Evolutionary conservation across 768 basidiomycete genomes (phyloP).

Genomic region (Leccinum boreale): DNA sequence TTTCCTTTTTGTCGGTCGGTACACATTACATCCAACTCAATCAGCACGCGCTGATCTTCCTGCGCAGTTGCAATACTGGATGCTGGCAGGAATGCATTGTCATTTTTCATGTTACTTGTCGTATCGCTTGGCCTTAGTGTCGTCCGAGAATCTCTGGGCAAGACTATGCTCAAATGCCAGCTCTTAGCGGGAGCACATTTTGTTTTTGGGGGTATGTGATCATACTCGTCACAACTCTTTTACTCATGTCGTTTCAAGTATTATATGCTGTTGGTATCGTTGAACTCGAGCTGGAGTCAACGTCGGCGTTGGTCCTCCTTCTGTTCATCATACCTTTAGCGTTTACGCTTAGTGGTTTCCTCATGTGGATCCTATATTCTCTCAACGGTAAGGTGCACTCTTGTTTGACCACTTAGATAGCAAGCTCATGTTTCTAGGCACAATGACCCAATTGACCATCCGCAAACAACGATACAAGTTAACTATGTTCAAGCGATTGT

Average conservation of each 20-base stretch:
- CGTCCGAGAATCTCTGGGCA: slow-evolving; percentile 83
- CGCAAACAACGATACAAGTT: slow-evolving; percentile 87
- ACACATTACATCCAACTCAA: background rate
- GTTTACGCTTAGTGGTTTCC: slow-evolving; percentile 92
- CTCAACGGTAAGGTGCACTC: slow-evolving; percentile 63
- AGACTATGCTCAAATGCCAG: slow-evolving; percentile 81
- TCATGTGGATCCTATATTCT: slow-evolving; percentile 93
- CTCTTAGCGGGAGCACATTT: slow-evolving; percentile 83
- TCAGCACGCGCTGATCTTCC: slow-evolving; percentile 1
- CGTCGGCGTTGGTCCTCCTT: slow-evolving; percentile 78
- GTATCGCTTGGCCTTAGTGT: slow-evolving; percentile 92
- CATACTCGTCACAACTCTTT: background rate
- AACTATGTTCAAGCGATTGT: slow-evolving; percentile 83
- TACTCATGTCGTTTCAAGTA: slow-evolving; percentile 44
- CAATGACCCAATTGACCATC: slow-evolving; percentile 79
- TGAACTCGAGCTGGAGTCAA: slow-evolving; percentile 86
- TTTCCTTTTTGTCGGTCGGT: slow-evolving; percentile 89
- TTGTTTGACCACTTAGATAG: background rate
- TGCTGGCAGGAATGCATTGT: slow-evolving; percentile 90
- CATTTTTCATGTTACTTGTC: slow-evolving; percentile 92
- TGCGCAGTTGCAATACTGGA: slow-evolving; percentile 87
- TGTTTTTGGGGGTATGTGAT: slow-evolving; percentile 80
- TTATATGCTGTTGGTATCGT: slow-evolving; percentile 95
- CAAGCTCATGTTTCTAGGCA: slow-evolving; percentile 48
- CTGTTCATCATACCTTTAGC: slow-evolving; percentile 93